Conservation (phyloP, 176 grass and related monocot species). For the Musa itinerans region DNA sequence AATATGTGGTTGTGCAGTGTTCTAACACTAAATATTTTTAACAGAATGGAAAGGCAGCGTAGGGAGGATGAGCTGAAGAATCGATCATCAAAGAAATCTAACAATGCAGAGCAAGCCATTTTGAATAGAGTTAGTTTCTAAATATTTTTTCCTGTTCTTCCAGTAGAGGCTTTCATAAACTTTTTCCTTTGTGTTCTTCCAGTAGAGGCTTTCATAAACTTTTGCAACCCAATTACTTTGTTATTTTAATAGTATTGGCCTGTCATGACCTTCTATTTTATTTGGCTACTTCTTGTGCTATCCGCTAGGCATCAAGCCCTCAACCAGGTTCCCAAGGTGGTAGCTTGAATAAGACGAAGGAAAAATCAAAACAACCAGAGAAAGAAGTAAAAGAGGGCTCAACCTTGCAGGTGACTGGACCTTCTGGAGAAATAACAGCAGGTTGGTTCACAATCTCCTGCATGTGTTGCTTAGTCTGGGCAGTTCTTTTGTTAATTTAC, state of each 20-base stretch:
- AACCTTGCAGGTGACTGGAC: slow-evolving; percentile 65
- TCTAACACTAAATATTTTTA: not conserved
- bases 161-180: not conserved
- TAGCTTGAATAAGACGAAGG: slow-evolving; percentile 31
- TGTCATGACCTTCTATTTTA: slow-evolving; percentile 10
- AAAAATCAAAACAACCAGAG: slow-evolving; percentile 33
- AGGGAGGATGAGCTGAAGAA: slow-evolving; percentile 67
- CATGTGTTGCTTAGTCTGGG: not conserved
- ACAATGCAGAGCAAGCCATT: slow-evolving; percentile 26
- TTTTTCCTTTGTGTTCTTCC: not conserved
- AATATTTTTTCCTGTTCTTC: not conserved
- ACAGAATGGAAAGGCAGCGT: slow-evolving; percentile 73
- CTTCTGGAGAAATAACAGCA: slow-evolving; percentile 77
- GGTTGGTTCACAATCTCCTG: slow-evolving; percentile 24
- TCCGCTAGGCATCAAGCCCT: slow-evolving; percentile 54
- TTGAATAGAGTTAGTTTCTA: slow-evolving; percentile 37
- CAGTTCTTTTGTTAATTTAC: not conserved
- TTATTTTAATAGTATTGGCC: not conserved
- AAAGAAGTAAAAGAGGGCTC: slow-evolving; percentile 57
- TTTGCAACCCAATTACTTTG: not conserved
- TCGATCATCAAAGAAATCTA: slow-evolving; percentile 42
- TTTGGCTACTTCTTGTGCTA: slow-evolving; percentile 22
- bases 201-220: not conserved
- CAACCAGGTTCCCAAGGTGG: slow-evolving; percentile 39
- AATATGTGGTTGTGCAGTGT: not conserved